Base-by-base conservation (phyloP, 1,284 basidiomycete species). In the Apiotrichum domesticum region DNA sequence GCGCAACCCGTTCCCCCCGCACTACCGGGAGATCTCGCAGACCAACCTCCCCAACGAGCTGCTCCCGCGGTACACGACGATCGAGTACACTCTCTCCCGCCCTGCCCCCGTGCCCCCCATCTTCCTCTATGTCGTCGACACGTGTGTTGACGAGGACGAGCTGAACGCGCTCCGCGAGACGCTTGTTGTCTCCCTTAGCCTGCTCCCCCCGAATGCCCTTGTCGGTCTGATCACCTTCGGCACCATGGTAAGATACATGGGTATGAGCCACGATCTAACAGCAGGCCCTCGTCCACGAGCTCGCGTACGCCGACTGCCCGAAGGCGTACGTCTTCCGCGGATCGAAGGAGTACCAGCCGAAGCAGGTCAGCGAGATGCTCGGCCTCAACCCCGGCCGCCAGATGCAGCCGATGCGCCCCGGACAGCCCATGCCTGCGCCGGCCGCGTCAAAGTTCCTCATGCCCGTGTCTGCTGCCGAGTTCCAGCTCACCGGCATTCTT, bases 321-420 rank as follows among this genome's bases (percentile, higher is more conserved):
- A 98, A 98, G 78, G 94, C 93, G 5, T 98, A 95, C 76, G 95
- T 98, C 61, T 99, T 99, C 85, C 87, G 95, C 40, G 96, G 96
- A 52, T 90, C 89, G n/a, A 99, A 98, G 78, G 96, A 99, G 71
- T 98, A 98, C 75, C 80, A 87, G 56, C 87, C 92, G 57, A 98
- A 98, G 80, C 90, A 94, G 68, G 97, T 98, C 67, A 90, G 94
- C 77, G 95, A 98, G 69, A 98, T 99, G 95, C 87, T 98, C 51
- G 92, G 90, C 43, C 83, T 98, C 54, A 80, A 79, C 64, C 84
- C 87, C 21, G 74, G 72, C 49, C 71, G 77, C 56, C 67, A 70
- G n/a, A 66, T 71, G 56, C 74, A 56, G 65, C 63, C 67, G 11
- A 57, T 70, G 46, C 88, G 88, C 52, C 88, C 87, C 14, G 90